phyloP scores from a whole-genome alignment of 202 grass and related monocot species.

The Brachypodium distachyon region DNA sequence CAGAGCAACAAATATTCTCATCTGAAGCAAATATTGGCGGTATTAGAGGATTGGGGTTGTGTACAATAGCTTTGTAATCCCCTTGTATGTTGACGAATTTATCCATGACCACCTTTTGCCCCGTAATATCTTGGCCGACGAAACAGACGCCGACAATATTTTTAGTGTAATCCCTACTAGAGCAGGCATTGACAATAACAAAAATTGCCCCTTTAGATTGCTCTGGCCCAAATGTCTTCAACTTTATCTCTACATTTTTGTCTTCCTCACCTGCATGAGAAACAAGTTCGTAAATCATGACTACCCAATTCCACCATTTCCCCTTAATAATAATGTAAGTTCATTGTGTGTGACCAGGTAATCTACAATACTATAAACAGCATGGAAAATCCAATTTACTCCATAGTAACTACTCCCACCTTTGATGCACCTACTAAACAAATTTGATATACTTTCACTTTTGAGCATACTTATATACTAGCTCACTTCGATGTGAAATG shows the following conservation, averaged over 20 bases:
- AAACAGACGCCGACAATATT: slow-evolving; percentile 88
- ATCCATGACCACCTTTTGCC: slow-evolving; percentile 92
- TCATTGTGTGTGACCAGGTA: not conserved
- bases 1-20: slow-evolving; percentile 94
- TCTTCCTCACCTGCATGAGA: slow-evolving; percentile 93
- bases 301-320: slow-evolving; percentile 1
- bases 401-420: not conserved
- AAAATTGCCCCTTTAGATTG: slow-evolving; percentile 67
- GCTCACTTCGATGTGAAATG: not conserved
- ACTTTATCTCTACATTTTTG: slow-evolving; percentile 94
- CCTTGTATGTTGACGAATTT: slow-evolving; percentile 99
- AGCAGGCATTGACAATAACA: slow-evolving; percentile 89
- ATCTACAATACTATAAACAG: slow-evolving; percentile 6
- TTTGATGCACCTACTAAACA: not conserved
- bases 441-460: not conserved
- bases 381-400: not conserved
- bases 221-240: slow-evolving; percentile 84
- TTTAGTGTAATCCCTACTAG: slow-evolving; percentile 80
- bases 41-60: slow-evolving; percentile 89
- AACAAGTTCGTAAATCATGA: slow-evolving; percentile 27
- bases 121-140: slow-evolving; percentile 83
- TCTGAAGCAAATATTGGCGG: slow-evolving; percentile 97
- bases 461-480: not conserved
- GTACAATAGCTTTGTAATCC: slow-evolving; percentile 92
- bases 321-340: not conserved